phyloP scores from a whole-genome alignment of 805 yeast species.

The Wickerhamomyces bisporus region DNA sequence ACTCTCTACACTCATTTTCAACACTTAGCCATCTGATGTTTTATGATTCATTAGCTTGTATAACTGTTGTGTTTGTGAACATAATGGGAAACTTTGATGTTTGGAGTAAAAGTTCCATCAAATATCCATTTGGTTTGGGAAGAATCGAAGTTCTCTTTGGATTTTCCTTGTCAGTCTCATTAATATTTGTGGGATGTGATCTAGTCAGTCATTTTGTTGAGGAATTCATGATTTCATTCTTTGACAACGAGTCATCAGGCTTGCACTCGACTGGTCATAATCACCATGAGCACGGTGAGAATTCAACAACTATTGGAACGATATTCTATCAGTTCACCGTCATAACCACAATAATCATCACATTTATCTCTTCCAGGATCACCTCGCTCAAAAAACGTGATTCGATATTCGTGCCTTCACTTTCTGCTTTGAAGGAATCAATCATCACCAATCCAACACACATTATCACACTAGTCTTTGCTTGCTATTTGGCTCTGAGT shows the following conservation, averaged over 20 bases:
- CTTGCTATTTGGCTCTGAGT: conserved; percentile 33
- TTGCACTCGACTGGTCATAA: conserved; percentile 19
- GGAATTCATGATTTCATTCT: conserved; percentile 47
- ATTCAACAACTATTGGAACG: conserved; percentile 17
- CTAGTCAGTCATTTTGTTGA: conserved; percentile 82
- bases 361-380: conserved; percentile 30
- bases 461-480: conserved; percentile 39
- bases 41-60: conserved; percentile 78
- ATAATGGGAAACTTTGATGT: conserved; percentile 88
- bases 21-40: conserved; percentile 84
- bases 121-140: conserved; percentile 91
- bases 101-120: conserved; percentile 78
- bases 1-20: conserved; percentile 53
- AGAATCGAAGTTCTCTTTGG: conserved; percentile 84
- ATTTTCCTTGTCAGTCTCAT: conserved; percentile 78
- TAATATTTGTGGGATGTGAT: conserved; percentile 89
- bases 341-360: conserved; percentile 21
- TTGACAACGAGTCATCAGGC: conserved; percentile 17
- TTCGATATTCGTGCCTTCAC: background rate
- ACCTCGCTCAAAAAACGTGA: conserved; percentile 1
- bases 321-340: conserved; percentile 27
- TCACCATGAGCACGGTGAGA: conserved; percentile 20
- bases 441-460: conserved; percentile 28
- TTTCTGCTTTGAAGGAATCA: conserved; percentile 11
- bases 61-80: conserved; percentile 65